A percentile compares a stretch with the other conserved stretches of the same genome.
Conservation (phyloP, 257 asterid genomes). For the Verbena officinalis region DNA sequence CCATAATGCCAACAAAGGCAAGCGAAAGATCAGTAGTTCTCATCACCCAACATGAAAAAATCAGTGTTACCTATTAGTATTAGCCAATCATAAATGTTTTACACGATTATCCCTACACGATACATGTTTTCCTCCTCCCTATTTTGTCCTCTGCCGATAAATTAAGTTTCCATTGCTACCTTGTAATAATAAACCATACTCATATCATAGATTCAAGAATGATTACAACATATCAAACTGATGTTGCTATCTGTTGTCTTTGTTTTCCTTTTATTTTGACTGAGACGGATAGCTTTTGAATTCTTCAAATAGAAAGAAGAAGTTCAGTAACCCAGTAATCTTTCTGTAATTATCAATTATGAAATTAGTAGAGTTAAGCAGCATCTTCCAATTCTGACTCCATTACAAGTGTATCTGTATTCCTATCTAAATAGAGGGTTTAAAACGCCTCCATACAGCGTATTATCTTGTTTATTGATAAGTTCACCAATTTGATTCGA, state of each 20-base stretch:
- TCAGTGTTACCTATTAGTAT: slow-evolving; percentile 7
- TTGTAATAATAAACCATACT: slow-evolving; percentile 7
- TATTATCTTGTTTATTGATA: slow-evolving; percentile 11
- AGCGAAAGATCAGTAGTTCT: neutral
- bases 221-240: slow-evolving; percentile 6
- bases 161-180: neutral
- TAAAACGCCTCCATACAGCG: neutral
- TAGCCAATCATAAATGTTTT: slow-evolving; percentile 17
- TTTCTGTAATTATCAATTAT: neutral
- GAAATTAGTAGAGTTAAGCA: slow-evolving; percentile 12
- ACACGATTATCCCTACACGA: neutral
- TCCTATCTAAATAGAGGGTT: neutral
- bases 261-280: neutral
- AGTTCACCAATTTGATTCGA: slow-evolving; percentile 16
- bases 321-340: neutral
- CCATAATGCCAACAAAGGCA: slow-evolving; percentile 11
- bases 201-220: slow-evolving; percentile 8
- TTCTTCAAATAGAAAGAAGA: neutral
- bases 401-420: neutral
- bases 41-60: neutral
- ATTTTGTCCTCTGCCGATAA: neutral
- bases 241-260: slow-evolving; percentile 12
- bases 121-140: neutral
- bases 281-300: neutral
- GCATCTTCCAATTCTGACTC: slow-evolving; percentile 7